Percentiles rank a stretch among this genome's conserved stretches.
Conservation (phyloP, 768 basidiomycete species). For the Boletus huronensis region DNA sequence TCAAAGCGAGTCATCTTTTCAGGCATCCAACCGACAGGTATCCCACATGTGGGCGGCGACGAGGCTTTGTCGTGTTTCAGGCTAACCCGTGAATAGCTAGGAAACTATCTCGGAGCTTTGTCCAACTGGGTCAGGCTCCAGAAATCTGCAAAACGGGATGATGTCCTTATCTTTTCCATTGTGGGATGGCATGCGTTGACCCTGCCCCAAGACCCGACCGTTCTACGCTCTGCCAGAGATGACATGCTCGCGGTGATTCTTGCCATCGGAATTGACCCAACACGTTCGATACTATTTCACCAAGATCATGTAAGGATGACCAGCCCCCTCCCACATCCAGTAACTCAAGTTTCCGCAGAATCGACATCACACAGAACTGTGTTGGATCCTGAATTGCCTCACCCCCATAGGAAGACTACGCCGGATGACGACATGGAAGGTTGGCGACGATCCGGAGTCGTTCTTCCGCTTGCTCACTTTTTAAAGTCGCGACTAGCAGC, state of each 20-base stretch:
- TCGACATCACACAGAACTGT: conserved; percentile 77
- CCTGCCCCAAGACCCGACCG: conserved; percentile 76
- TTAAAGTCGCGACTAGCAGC: conserved; percentile 69
- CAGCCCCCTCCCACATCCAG: neutral
- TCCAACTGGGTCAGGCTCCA: conserved; percentile 87
- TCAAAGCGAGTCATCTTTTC: conserved; percentile 62
- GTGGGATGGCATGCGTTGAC: conserved; percentile 96
- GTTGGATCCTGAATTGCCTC: conserved; percentile 86
- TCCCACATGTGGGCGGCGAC: conserved; percentile 66
- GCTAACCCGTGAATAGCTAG: conserved; percentile 52
- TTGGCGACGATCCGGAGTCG: conserved; percentile 25
- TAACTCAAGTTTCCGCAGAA: conserved; percentile 47
- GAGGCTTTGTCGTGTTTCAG: neutral
- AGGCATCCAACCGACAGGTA: conserved; percentile 92
- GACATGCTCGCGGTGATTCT: conserved; percentile 82
- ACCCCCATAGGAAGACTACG: conserved; percentile 79
- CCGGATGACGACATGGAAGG: conserved; percentile 98
- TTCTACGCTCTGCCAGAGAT: conserved; percentile 56
- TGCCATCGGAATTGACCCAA: conserved; percentile 81
- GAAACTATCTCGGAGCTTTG: conserved; percentile 90
- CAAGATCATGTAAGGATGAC: conserved; percentile 73
- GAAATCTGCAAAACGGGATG: conserved; percentile 49
- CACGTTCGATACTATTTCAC: conserved; percentile 71
- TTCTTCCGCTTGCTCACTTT: neutral
- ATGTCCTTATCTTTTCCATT: conserved; percentile 76